phyloP scores from a whole-genome alignment of 257 asterid species.

The Solanum piurae region DNA sequence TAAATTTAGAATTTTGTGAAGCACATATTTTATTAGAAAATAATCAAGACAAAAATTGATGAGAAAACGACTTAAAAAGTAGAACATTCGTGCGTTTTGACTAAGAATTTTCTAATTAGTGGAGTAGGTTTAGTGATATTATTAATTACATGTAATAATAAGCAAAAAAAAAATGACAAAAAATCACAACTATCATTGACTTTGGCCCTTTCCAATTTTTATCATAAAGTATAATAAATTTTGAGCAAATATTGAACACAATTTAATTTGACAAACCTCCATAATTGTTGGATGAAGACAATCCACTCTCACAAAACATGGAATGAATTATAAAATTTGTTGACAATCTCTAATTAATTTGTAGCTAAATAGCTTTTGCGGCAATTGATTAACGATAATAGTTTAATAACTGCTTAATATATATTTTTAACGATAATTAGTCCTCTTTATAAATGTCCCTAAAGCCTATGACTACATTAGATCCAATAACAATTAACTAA shows the following conservation, averaged over 20 bases:
- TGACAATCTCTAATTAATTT: not conserved
- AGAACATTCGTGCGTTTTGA: not conserved
- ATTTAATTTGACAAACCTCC: not conserved
- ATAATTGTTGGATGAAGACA: not conserved
- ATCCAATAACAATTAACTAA: too few relatives aligned
- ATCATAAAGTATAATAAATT: not conserved
- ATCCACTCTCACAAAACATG: not conserved
- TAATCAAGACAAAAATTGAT: not conserved
- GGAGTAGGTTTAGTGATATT: not conserved
- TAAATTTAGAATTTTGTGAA: not conserved
- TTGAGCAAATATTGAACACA: not conserved
- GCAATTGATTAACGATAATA: too few relatives aligned
- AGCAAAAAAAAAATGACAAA: not conserved
- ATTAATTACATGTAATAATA: not conserved
- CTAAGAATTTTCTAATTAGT: not conserved
- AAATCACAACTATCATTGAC: not conserved
- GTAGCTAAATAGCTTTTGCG: not conserved
- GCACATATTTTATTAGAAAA: not conserved
- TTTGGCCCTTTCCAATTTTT: not conserved
- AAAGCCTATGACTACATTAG: rapidly evolving
- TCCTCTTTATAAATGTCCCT: rapidly evolving
- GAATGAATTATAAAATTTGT: too few relatives aligned
- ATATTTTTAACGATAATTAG: too few relatives aligned
- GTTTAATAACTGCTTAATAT: rapidly evolving
- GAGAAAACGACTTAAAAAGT: not conserved